Base-by-base conservation (phyloP, 1,139 yeast genomes). In the Yamadazyma jaroonii region DNA sequence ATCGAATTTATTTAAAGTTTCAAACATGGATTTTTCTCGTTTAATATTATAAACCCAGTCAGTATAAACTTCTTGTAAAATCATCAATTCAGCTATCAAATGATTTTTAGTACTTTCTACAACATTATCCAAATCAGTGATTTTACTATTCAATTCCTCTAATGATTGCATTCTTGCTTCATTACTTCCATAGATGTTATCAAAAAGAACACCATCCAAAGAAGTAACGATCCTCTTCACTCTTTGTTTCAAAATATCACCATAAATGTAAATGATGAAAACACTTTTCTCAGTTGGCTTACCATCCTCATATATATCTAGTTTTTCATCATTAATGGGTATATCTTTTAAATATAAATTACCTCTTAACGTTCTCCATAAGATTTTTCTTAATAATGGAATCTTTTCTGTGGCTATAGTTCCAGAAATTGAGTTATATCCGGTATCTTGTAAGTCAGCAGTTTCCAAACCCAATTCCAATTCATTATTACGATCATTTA, bases 241-340 rank as follows among this genome's bases (percentile, higher is more conserved):
- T 50, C 88, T 77, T 39, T 70, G 61, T 38, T 82, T 70, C 43
- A 90, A 73, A 38, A 78, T 68, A 34, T 79, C 81, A 44, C 98
- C 98, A 56, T 92, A 98, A 25, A 95, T 83, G 58, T 86, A 89
- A 11, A 89, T 81, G 37, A 92, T 78, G 54, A 90, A 89, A 6
- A 85, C 86, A 51, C 79, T 83, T 57, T 86, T 86, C 36, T 71
- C 73, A 39, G 75, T 68, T 10, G 75, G 57, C 39, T 69, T 67
- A 17, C 72, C 62, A 9, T 51, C 51, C n/a, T 40, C 37, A 21
- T 29, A 40, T 5, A 25, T 25, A 37, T 65, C 64, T 45, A 70
- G 56, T n/a, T 30, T 31, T 40, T 59, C 59, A 35, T 56, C 59
- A 10, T 53, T 53, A 30, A 77, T 69, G n/a, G 74, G 76, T 9